Evolutionary conservation across 768 basidiomycete species (phyloP).

Genomic region (Trametes cingulata): DNA sequence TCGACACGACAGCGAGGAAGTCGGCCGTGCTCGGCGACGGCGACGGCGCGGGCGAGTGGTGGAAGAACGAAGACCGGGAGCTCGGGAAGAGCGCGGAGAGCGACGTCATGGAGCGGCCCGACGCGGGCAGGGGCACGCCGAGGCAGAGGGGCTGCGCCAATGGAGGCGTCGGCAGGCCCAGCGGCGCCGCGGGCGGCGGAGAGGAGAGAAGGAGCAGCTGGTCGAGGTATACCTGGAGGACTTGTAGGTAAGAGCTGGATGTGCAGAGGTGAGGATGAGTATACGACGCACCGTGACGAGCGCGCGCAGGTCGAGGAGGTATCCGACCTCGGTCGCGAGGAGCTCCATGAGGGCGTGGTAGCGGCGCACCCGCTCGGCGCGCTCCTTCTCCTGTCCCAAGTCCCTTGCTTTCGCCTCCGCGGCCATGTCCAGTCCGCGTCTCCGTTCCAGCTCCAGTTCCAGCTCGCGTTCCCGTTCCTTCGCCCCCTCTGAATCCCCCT

Average conservation of each 20-base stretch:
- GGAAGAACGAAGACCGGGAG: conserved; percentile 26
- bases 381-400: conserved; percentile 8
- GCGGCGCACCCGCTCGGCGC: conserved; percentile 26
- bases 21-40: conserved; percentile 14
- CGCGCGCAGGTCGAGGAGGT: conserved; percentile 74
- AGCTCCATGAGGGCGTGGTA: conserved; percentile 85
- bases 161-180: conserved; percentile 1
- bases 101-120: conserved; percentile 22
- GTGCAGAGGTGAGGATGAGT: background rate
- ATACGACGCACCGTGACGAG: conserved; percentile 66
- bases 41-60: conserved; percentile 7
- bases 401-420: conserved; percentile 2
- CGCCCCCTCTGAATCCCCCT: no score
- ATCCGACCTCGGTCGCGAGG: conserved; percentile 80
- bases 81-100: conserved; percentile 25
- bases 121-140: conserved; percentile 1
- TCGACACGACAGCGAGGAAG: background rate
- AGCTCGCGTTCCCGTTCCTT: background rate
- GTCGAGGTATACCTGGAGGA: conserved; percentile 47
- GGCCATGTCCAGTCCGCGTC: conserved; percentile 5
- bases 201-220: conserved; percentile 32
- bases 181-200: conserved; percentile 32
- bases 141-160: conserved; percentile 6
- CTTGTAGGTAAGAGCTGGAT: background rate
- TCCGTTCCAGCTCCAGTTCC: no score